Conservation (phyloP, 805 yeast species). For the Komagataella kurtzmanii region DNA sequence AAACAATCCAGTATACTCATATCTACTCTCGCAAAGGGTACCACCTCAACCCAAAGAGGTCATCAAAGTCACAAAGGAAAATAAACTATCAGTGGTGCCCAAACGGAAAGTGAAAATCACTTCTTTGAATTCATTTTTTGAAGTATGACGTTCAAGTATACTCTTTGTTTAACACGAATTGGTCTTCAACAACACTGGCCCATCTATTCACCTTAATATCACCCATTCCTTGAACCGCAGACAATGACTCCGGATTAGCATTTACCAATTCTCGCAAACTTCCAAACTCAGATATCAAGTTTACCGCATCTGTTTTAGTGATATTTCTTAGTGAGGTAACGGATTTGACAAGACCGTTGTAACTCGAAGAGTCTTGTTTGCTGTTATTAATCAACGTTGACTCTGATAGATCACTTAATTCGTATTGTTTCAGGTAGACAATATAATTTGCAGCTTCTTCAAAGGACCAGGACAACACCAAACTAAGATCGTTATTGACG, state of each 20-base stretch:
- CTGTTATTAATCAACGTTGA: constrained; percentile 11
- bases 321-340: constrained; percentile 32
- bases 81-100: background rate
- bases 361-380: constrained; percentile 21
- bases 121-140: background rate
- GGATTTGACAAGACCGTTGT: constrained; percentile 27
- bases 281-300: constrained; percentile 34
- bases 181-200: constrained; percentile 28
- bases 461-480: constrained; percentile 39
- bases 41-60: background rate
- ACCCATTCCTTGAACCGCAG: constrained; percentile 35
- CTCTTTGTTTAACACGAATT: constrained; percentile 32
- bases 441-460: constrained; percentile 38
- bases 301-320: constrained; percentile 41
- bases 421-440: constrained; percentile 18
- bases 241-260: constrained; percentile 14
- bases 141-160: constrained; percentile 6
- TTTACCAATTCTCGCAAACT: constrained; percentile 26
- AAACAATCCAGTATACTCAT: background rate
- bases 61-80: background rate
- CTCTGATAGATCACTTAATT: constrained; percentile 14
- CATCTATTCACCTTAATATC: constrained; percentile 27
- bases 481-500: constrained; percentile 31
- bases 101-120: background rate
- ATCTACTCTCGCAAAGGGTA: background rate